Evolutionary conservation across 75 land plant species (phyloP), one percentile per base, ranked within the genome.

Genomic region (Sequoiadendron giganteum): DNA sequence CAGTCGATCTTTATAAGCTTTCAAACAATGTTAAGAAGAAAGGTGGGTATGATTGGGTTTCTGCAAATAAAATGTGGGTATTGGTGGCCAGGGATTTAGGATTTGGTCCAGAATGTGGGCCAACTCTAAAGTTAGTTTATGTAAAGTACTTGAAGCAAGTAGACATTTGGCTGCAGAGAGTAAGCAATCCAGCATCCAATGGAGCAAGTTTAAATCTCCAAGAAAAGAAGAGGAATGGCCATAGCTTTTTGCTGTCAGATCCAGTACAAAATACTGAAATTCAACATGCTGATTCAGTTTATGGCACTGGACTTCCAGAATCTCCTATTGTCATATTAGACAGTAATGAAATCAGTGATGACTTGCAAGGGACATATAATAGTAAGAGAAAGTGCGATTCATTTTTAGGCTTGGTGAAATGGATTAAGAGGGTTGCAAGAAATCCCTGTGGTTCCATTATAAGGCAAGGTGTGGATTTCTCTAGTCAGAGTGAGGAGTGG

Each of bases 101-200:
- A 70, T 87, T 92, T 40, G 92, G 90, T 61, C 45, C 28, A 15
- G 87, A 87, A 40, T 87, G 92, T 87, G 93, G 88, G 16, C 93
- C 93, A 8, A 45, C 86, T 76, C 18, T 92, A 21, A 92, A 92
- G 85, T 84, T 92, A 73, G 89, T 91, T 34, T 92, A 86, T 88
- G 85, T 85, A 38, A 92, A 92, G 87, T 91, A 89, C 55, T 85
- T 92, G 85, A 91, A 87, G 68, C 34, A 34, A 7, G 49, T 91
- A 32, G 89, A 54, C 21, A 85, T 14, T 34, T 85, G 86, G 86
- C 15, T 85, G 86, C 68, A 85, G 39, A 47, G 30, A 45, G 32
- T 39, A 5, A 85, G 34, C 11, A 16, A 15, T 65, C 38, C 40
- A 88, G 43, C 72, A 36, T 68, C 5, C 7, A 58, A 68, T 55